phyloP scores from a whole-genome alignment of 176 grass and related monocot species.

The Lolium perenne region DNA sequence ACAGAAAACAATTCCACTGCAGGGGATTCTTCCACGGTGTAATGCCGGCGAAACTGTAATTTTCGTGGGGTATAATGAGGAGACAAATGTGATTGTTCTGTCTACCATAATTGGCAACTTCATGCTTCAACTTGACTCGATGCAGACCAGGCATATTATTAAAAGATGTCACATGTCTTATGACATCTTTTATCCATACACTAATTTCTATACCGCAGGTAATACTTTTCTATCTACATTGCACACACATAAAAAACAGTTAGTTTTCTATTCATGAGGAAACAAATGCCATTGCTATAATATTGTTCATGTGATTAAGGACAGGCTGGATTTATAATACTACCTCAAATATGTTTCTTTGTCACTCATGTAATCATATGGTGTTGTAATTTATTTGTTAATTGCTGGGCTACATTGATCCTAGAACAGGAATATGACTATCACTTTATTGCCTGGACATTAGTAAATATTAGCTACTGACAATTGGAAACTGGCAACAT shows the following conservation, averaged over 20 bases:
- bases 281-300: not conserved
- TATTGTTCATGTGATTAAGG: not conserved
- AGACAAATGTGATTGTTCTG: not conserved
- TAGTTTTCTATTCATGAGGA: not conserved
- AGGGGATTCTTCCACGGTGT: no score
- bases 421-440: not conserved
- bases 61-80: not conserved
- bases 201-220: not conserved
- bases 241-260: not conserved
- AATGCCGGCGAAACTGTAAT: not conserved
- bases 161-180: not conserved
- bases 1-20: not conserved
- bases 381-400: not conserved
- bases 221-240: not conserved
- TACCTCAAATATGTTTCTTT: not conserved
- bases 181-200: not conserved
- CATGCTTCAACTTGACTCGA: not conserved
- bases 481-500: not conserved
- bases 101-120: not conserved
- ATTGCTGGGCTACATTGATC: not conserved
- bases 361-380: not conserved
- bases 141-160: not conserved
- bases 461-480: no score
- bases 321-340: not conserved
- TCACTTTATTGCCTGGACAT: no score